Percentiles rank a stretch among this genome's conserved stretches.
Evolutionary conservation across 441 rosid species (phyloP).

Genomic region (Hura crepitans): DNA sequence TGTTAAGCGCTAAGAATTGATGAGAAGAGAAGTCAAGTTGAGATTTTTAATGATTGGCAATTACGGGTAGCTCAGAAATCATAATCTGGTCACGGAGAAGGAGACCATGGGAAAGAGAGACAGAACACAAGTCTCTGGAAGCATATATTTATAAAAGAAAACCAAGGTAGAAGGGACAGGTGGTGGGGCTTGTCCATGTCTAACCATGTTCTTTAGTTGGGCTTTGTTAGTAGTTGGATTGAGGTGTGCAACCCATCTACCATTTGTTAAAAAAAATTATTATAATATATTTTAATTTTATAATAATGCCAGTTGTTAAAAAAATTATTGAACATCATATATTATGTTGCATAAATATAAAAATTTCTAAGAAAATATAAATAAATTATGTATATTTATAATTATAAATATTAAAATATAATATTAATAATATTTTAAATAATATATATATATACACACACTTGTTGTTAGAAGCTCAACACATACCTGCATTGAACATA

Average conservation of each 20-base stretch:
- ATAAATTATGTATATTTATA: no score
- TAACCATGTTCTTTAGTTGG: conserved; percentile 9
- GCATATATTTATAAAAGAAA: not conserved
- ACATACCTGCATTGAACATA: no score
- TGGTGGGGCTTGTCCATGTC: conserved; percentile 13
- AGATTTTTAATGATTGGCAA: conserved; percentile 14
- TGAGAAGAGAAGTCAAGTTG: not conserved
- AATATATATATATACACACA: no score
- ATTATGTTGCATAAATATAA: no score
- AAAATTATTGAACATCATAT: no score
- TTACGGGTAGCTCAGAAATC: conserved; percentile 19
- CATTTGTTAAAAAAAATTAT: conserved; percentile 35
- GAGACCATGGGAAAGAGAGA: not conserved
- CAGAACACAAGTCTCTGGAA: not conserved
- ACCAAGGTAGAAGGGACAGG: not conserved
- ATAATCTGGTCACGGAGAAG: not conserved
- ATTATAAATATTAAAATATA: no score
- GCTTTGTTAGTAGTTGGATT: conserved; percentile 28
- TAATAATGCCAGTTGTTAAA: no score
- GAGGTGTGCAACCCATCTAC: conserved; percentile 25
- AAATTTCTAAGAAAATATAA: no score
- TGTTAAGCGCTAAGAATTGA: not conserved
- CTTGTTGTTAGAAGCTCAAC: no score
- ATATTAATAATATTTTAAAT: no score
- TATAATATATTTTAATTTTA: no score